These are phyloP conservation scores for Emericellopsis cladophorae DNA, from an alignment of 2,329 filamentous ascomycete genomes.

Conservation along the genomic window DNA sequence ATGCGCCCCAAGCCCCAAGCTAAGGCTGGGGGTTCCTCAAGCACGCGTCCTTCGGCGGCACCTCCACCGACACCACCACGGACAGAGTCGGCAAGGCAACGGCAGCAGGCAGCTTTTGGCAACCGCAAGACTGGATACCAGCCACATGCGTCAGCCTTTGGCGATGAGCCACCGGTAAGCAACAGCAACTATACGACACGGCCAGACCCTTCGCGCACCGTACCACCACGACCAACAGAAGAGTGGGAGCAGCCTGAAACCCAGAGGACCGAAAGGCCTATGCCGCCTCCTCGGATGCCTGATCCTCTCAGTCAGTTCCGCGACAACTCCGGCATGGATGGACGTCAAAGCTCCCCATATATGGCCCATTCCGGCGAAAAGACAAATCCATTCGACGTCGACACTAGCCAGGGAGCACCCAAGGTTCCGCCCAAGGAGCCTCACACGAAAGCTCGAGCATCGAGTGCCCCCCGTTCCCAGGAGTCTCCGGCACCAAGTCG, in stretches of 20 bases:
- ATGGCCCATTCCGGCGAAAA: conserved; percentile 43
- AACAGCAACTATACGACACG: conserved; percentile 37
- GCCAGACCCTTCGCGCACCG: conserved; percentile 9
- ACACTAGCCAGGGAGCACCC: no score
- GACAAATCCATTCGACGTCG: conserved; percentile 40
- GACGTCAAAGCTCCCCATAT: conserved; percentile 46
- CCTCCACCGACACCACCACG: conserved; percentile 29
- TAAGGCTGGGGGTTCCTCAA: conserved; percentile 6
- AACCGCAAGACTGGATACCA: conserved; percentile 34
- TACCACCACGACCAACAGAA: conserved; percentile 3
- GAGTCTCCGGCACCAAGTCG: no score
- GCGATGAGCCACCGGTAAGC: conserved; percentile 39
- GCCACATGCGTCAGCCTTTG: conserved; percentile 31
- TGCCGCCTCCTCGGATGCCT: conserved; percentile 14
- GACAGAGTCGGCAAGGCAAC: conserved; percentile 39
- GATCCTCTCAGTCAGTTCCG: conserved; percentile 36
- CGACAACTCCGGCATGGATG: conserved; percentile 27
- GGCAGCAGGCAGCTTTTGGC: conserved; percentile 43
- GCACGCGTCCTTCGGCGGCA: conserved; percentile 1
- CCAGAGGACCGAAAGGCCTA: conserved; percentile 6
- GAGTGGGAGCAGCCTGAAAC: conserved; percentile 4
- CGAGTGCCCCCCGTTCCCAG: no score
- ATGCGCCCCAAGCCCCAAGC: conserved; percentile 23
- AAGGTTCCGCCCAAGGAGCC: background rate
- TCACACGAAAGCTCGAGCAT: background rate